phyloP scores from a whole-genome alignment of 2,329 filamentous ascomycete species.

The Eutypella sp. region DNA sequence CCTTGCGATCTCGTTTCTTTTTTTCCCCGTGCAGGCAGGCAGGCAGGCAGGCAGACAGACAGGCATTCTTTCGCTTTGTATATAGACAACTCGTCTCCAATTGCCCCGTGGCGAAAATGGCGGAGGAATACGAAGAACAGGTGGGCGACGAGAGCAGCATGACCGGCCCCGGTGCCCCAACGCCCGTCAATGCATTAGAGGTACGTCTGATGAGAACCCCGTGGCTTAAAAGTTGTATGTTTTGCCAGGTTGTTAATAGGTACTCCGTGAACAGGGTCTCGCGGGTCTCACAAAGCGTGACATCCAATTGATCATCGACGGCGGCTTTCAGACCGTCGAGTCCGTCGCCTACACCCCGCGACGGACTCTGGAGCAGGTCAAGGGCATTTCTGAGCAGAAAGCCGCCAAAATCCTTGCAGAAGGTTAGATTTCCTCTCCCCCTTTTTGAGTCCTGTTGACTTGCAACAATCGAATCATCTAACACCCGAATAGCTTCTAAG shows the following conservation, averaged over 20 bases:
- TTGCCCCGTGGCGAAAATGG: conserved; percentile 35
- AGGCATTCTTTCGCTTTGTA: too few species aligned
- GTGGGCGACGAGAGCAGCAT: conserved; percentile 64
- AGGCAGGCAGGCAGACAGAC: too few species aligned
- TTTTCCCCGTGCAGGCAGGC: background rate
- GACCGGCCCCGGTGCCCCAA: conserved; percentile 87
- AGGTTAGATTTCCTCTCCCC: conserved; percentile 50
- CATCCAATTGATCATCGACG: conserved; percentile 87
- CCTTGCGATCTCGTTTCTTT: background rate
- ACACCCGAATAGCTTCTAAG: conserved; percentile 65
- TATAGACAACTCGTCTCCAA: too few species aligned
- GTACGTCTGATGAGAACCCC: conserved; percentile 54
- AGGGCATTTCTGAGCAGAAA: conserved; percentile 96
- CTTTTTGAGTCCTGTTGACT: conserved; percentile 6
- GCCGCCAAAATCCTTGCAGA: conserved; percentile 86
- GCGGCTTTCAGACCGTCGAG: conserved; percentile 92
- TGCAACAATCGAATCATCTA: too few species aligned
- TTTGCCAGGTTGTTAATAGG: background rate
- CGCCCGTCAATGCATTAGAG: conserved; percentile 79
- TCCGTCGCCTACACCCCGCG: conserved; percentile 88
- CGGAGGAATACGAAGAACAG: conserved; percentile 63
- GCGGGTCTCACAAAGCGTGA: conserved; percentile 90
- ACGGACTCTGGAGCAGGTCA: conserved; percentile 85
- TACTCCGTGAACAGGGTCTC: conserved; percentile 59
- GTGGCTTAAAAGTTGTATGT: background rate